phyloP scores from a whole-genome alignment of 2,329 filamentous ascomycete genomes.

The Fusarium incarnatum region DNA sequence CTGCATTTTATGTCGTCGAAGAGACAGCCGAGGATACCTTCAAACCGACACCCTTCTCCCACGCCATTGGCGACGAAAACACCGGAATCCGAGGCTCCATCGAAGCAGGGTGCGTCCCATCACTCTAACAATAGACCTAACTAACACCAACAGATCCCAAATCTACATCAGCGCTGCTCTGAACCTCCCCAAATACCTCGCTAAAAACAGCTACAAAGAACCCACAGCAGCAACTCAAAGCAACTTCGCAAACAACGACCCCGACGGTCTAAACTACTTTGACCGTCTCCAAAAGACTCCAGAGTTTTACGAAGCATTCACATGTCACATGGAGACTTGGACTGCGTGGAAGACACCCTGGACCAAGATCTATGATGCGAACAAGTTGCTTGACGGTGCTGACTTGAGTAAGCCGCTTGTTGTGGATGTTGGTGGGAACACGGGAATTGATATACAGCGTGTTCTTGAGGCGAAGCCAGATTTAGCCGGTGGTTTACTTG shows the following conservation, averaged over 20 bases:
- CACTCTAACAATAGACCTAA: rapidly evolving
- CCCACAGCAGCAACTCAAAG: constrained; percentile 19
- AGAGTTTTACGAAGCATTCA: constrained; percentile 34
- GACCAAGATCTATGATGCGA: constrained; percentile 34
- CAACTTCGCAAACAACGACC: constrained; percentile 22
- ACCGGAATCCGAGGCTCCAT: constrained; percentile 35
- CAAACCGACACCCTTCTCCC: constrained; percentile 30
- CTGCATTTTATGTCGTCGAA: constrained; percentile 34
- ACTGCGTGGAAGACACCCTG: constrained; percentile 36
- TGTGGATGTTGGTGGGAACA: constrained; percentile 36
- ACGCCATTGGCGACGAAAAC: constrained; percentile 32
- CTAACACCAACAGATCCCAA: constrained; percentile 7
- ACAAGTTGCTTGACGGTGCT: constrained; percentile 16
- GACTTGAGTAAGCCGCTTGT: constrained; percentile 19
- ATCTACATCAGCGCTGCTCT: constrained; percentile 35
- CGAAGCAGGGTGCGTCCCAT: constrained; percentile 19
- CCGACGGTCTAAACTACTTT: constrained; percentile 34
- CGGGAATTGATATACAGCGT: constrained; percentile 29
- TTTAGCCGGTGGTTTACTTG: constrained; percentile 6
- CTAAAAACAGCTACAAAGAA: constrained; percentile 23
- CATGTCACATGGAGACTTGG: constrained; percentile 36
- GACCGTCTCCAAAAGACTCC: constrained; percentile 32
- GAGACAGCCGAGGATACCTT: constrained; percentile 30
- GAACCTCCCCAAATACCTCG: constrained; percentile 34
- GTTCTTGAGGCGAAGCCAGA: constrained; percentile 15